Evolutionary conservation across 495 filamentous ascomycete genomes (phyloP).

Genomic region (Pseudoneurospora amorphoporcata): DNA sequence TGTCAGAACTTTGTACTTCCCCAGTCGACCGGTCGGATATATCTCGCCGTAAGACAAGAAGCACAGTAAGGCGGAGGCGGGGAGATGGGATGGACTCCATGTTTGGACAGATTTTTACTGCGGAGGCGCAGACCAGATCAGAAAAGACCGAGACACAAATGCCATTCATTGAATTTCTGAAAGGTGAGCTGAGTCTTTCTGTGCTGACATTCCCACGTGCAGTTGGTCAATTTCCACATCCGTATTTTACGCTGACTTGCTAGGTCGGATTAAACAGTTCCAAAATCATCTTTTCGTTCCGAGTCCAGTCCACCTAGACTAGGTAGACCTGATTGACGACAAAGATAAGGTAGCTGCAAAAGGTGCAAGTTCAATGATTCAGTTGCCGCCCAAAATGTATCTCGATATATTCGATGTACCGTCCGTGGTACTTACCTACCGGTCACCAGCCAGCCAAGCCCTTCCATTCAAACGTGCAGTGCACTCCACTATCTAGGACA

Average conservation of each 20-base stretch:
- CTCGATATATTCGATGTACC: neutral
- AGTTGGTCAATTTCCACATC: neutral
- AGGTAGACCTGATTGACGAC: neutral
- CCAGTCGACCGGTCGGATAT: neutral
- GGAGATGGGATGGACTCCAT: neutral
- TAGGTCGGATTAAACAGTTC: neutral
- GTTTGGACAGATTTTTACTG: neutral
- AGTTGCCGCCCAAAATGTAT: neutral
- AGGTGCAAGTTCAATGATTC: neutral
- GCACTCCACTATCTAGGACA: neutral
- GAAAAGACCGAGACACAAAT: neutral
- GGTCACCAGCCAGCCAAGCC: neutral
- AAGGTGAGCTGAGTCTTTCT: neutral
- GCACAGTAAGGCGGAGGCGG: neutral
- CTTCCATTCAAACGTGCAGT: neutral
- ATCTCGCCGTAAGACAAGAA: neutral
- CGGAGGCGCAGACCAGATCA: neutral
- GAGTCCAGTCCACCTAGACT: too few species aligned
- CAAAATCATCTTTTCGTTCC: neutral
- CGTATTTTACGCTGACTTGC: neutral
- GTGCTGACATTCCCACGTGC: neutral
- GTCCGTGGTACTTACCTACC: neutral
- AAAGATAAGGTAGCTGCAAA: neutral
- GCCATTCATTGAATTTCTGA: neutral
- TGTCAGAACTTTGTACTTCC: neutral